A percentile compares a stretch with the other conserved stretches of the same genome.
These are phyloP conservation scores for Solanum lycopersicoides DNA, from an alignment of 257 asterid species.

Conservation along the genomic window DNA sequence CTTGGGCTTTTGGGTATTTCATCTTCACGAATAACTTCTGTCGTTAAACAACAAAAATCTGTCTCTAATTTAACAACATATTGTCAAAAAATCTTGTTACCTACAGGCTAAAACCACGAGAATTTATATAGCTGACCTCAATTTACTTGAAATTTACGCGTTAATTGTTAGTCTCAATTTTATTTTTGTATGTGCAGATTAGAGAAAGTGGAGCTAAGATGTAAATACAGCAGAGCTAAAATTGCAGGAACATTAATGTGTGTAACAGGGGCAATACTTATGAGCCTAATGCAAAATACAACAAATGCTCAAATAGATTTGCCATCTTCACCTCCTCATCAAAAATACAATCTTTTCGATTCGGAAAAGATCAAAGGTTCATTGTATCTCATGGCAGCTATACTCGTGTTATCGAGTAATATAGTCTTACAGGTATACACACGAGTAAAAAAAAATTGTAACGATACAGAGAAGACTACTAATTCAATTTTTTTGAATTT, in stretches of 20 bases:
- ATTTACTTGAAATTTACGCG: not conserved
- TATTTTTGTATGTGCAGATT: slow-evolving; percentile 26
- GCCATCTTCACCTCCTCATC: slow-evolving; percentile 5
- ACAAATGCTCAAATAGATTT: not conserved
- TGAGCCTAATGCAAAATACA: slow-evolving; percentile 69
- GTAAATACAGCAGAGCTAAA: slow-evolving; percentile 69
- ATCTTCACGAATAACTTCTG: not conserved
- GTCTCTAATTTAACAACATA: not conserved
- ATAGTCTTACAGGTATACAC: slow-evolving; percentile 58
- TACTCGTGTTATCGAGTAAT: slow-evolving; percentile 55
- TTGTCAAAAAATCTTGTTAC: not conserved
- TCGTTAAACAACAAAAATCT: not conserved
- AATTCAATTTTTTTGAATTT: not conserved
- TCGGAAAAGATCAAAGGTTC: slow-evolving; percentile 41
- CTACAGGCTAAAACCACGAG: not conserved
- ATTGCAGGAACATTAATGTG: slow-evolving; percentile 71
- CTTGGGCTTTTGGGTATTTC: slow-evolving; percentile 61
- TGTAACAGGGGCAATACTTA: slow-evolving; percentile 60
- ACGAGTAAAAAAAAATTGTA: not conserved
- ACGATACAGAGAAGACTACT: not conserved
- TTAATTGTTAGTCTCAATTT: not conserved
- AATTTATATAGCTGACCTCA: not conserved
- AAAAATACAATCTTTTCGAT: slow-evolving; percentile 13
- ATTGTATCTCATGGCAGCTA: slow-evolving; percentile 62
- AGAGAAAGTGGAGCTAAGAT: slow-evolving; percentile 57